A percentile compares a stretch with the other conserved stretches of the same genome.
Evolutionary conservation across 2,329 filamentous ascomycete species (phyloP).

Genomic region (Aureobasidium sp.): DNA sequence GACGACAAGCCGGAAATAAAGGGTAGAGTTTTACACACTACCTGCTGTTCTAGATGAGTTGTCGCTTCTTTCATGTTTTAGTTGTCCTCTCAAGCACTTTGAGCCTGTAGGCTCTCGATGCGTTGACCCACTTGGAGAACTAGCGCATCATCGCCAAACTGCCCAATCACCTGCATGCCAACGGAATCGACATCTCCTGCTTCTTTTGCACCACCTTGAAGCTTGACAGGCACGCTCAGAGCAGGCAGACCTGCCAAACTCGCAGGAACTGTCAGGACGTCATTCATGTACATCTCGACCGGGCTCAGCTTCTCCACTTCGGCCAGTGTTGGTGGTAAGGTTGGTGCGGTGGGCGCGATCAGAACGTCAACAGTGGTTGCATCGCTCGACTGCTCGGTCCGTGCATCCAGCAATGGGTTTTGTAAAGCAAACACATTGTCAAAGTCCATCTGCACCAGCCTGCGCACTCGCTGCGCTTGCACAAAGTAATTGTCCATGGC

Average conservation of each 20-base stretch:
- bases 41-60: not conserved
- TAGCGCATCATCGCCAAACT: constrained; percentile 67
- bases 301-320: constrained; percentile 49
- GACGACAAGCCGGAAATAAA: not conserved
- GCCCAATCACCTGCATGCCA: constrained; percentile 72
- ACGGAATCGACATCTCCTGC: constrained; percentile 36
- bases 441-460: constrained; percentile 81
- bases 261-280: constrained; percentile 92
- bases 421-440: constrained; percentile 63
- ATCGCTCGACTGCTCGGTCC: not conserved
- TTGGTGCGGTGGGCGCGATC: constrained; percentile 79
- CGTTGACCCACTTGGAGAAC: constrained; percentile 53
- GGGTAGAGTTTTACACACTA: not conserved
- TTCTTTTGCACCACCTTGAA: constrained; percentile 15
- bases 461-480: constrained; percentile 80
- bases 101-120: constrained; percentile 29
- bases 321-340: constrained; percentile 58
- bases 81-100: not conserved
- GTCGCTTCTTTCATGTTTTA: not conserved
- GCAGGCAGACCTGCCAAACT: constrained; percentile 87
- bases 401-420: constrained; percentile 56
- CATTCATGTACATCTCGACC: constrained; percentile 81
- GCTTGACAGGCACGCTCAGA: constrained; percentile 65
- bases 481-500: constrained; percentile 97
- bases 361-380: constrained; percentile 66